Evolutionary conservation across 2,329 filamentous ascomycete genomes (phyloP).

Genomic region (Didymella segeticola): DNA sequence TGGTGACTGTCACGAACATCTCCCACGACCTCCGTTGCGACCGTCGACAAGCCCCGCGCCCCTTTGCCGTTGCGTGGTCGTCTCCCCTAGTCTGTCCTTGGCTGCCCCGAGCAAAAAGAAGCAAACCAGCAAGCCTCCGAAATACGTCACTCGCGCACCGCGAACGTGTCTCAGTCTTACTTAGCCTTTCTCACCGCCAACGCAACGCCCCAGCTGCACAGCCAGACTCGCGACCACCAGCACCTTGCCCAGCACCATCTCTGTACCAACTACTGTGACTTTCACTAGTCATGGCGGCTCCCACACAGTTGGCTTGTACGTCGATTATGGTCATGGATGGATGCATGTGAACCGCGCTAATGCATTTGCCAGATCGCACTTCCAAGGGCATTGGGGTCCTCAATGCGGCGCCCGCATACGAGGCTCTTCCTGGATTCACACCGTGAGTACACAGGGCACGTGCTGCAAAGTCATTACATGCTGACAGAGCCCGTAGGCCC

Average conservation of each 20-base stretch:
- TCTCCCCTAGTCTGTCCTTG: conserved; percentile 39
- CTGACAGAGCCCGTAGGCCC: conserved; percentile 62
- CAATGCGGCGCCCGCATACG: conserved; percentile 89
- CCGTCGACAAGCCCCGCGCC: conserved; percentile 24
- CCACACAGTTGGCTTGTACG: conserved; percentile 90
- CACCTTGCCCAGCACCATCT: conserved; percentile 35
- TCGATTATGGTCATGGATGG: conserved; percentile 19
- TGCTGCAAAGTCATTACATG: neutral
- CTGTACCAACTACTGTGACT: conserved; percentile 68
- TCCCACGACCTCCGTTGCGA: conserved; percentile 18
- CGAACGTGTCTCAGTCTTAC: conserved; percentile 41
- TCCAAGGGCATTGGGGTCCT: conserved; percentile 95
- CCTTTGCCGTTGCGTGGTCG: conserved; percentile 40
- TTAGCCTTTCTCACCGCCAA: conserved; percentile 41
- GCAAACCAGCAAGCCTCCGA: conserved; percentile 18
- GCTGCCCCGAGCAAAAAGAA: conserved; percentile 19
- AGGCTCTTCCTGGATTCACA: conserved; percentile 79
- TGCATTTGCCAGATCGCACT: conserved; percentile 71
- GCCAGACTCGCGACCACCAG: conserved; percentile 44
- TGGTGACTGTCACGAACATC: conserved; percentile 14
- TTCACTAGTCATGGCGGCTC: conserved; percentile 92
- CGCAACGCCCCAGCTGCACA: conserved; percentile 27
- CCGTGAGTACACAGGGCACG: conserved; percentile 51
- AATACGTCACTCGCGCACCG: conserved; percentile 37
- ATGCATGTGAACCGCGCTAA: conserved; percentile 17